Percentiles rank a stretch among this genome's conserved stretches.
These are phyloP conservation scores for Tricholomella constricta DNA, from an alignment of 768 basidiomycete species.

Conservation along the genomic window DNA sequence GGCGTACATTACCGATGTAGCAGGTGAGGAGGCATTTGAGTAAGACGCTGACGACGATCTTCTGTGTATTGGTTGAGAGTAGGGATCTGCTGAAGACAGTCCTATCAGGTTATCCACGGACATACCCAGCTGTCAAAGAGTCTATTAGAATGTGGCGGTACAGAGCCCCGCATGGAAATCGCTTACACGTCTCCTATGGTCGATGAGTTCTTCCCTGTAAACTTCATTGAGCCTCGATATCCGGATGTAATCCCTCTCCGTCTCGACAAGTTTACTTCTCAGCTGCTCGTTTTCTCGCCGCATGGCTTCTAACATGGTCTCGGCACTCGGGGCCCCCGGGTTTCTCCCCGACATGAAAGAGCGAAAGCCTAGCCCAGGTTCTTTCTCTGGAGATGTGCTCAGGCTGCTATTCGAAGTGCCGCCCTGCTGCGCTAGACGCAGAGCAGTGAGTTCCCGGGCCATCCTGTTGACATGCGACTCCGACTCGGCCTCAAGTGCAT, in stretches of 20 bases:
- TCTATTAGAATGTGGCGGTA: conserved; percentile 6
- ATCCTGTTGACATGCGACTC: conserved; percentile 82
- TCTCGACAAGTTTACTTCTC: conserved; percentile 64
- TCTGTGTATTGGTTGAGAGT: conserved; percentile 71
- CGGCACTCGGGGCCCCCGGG: conserved; percentile 42
- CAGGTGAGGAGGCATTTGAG: conserved; percentile 45
- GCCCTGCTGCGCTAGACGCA: conserved; percentile 59
- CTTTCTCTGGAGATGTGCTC: conserved; percentile 37
- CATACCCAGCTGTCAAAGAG: conserved; percentile 59
- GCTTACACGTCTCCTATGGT: conserved; percentile 74
- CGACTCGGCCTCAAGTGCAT: conserved; percentile 81
- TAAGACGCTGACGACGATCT: conserved; percentile 45
- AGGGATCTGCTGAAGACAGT: conserved; percentile 62
- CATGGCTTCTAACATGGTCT: conserved; percentile 75
- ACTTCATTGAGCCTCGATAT: conserved; percentile 77
- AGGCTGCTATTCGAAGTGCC: conserved; percentile 25
- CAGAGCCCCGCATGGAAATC: conserved; percentile 4
- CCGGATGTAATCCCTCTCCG: conserved; percentile 77
- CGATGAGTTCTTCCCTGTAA: conserved; percentile 83
- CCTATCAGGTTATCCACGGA: conserved; percentile 82
- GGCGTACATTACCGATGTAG: conserved; percentile 44
- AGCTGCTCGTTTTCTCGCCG: conserved; percentile 79
- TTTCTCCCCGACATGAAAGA: conserved; percentile 27
- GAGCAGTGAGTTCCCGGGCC: conserved; percentile 65
- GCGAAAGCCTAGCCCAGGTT: conserved; percentile 30